phyloP scores from a whole-genome alignment of 1,284 basidiomycete genomes.

The Naganishia cerealis region DNA sequence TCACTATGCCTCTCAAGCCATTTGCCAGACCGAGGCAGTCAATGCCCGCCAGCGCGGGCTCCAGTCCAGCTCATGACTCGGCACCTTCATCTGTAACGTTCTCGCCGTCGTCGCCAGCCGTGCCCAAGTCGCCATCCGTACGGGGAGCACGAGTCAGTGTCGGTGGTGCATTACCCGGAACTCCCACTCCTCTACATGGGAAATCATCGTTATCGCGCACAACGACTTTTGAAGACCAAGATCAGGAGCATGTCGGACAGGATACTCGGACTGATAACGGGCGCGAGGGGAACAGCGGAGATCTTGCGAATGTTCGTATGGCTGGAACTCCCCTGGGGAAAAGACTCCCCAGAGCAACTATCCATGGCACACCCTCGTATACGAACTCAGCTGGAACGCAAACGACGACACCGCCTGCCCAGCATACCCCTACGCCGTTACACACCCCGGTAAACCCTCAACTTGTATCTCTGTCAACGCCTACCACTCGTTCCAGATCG shows the following conservation, averaged over 20 bases:
- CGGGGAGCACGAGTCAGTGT: constrained; percentile 1
- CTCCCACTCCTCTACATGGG: constrained; percentile 16
- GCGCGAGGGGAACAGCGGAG: not conserved
- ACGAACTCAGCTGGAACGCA: constrained; percentile 8
- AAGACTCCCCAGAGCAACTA: constrained; percentile 18
- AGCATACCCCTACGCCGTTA: not conserved
- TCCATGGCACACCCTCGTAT: constrained; percentile 8
- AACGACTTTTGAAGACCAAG: constrained; percentile 9
- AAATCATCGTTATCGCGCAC: constrained; percentile 18
- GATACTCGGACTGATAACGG: too few relatives aligned
- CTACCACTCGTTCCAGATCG: constrained; percentile 15
- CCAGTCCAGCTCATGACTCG: constrained; percentile 3
- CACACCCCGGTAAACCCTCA: constrained; percentile 1
- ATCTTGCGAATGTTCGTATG: not conserved
- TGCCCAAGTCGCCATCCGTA: not conserved
- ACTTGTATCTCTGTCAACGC: not conserved
- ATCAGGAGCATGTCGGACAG: not conserved
- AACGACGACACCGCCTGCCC: constrained; percentile 1
- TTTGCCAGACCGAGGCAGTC: constrained; percentile 25
- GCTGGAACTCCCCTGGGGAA: constrained; percentile 1
- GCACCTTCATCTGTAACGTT: constrained; percentile 8
- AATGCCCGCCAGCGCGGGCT: constrained; percentile 6
- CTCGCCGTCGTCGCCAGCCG: not conserved
- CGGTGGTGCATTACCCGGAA: not conserved
- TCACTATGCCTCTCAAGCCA: constrained; percentile 27